Evolutionary conservation across 768 basidiomycete species (phyloP), one percentile per base, ranked within the genome.

Genomic region (Collybia nuda): DNA sequence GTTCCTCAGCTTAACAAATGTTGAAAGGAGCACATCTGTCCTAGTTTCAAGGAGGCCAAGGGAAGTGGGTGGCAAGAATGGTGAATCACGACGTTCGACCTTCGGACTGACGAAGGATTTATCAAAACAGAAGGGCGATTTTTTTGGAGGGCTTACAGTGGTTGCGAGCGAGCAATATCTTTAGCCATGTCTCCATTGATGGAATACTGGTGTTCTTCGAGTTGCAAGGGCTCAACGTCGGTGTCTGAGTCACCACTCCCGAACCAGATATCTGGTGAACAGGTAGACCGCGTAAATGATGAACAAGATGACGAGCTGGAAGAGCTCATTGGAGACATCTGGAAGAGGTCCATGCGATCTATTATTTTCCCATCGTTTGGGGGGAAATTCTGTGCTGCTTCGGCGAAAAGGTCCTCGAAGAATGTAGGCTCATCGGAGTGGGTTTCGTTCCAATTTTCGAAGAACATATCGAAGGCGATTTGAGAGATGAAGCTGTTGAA

Each of bases 371-470:
- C 40, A 21, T 56, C 55, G 29, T 41, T 47, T 8, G 35, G 36
- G 35, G 55, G 51, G 19, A 56, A 56, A 26, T 42, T 22, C 39
- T 47, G 47, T 28, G 55, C 51, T 9, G 55, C 55, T 12, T 38
- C 28, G 26, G 47, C 51, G 4, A 51, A 36, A 4, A 52, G 41
- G 21, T 56, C 55, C 9, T 64, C 63, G 28, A 56, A 59, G 32
- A 60, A 58, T 19, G 57, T 53, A 22, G 47, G 47, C 41, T 56
- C 56, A 28, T 58, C 50, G 2, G 54, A 48, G 6, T 36, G 36
- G 14, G 44, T 37, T 42, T 57, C 48, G 51, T 46, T 53, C 15
- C 49, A 21, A 21, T 53, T 35, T 26, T 55, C 48, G 35, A 44
- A 29, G 29, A 47, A 48, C 57, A 59, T 48, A 44, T 24, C 24